Base-by-base conservation (phyloP, 2,329 filamentous ascomycete species). In the Fusarium setosum region DNA sequence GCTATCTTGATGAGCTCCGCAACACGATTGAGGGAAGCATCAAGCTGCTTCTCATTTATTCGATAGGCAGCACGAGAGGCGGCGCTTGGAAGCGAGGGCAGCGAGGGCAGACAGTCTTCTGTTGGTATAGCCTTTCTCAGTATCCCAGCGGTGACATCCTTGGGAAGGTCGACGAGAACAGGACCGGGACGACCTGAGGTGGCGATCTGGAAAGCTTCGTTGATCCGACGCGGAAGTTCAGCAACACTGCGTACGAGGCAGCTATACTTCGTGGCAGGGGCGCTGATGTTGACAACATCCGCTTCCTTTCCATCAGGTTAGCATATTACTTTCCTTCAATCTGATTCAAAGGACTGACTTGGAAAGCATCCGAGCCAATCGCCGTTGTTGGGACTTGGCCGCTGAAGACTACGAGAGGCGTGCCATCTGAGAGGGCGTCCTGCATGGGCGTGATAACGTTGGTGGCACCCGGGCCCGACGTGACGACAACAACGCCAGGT, bases 201-300 rank as follows among this genome's bases (percentile, higher is more conserved):
- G 37, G 96, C 96, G 75, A 98, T 98, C 82, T 98, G 94, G 75
- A 98, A 98, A 45, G 96, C 96, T 82, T 98, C 96, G 78, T 97
- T 97, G 76, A 98, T 98, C 67, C 95, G 88, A 72, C 92, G 89
- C 47, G 96, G 96, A 56, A 99, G 85, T 81, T 99, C 96, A 48
- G 93, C 94, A 26, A 26, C 24, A 26, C 24, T 26, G 24, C 24
- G 24, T 26, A 26, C 24, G 10, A 26, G 24, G 24, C 24, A 26
- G 24, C 24, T 26, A 26, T 26, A 26, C 24, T 26, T 26, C 24
- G 24, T 26, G 24, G 24, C 24, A 26, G 24, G 24, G 24, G 24
- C 24, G 24, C 24, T 26, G 54, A 97, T 90, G 77, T 91, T 95
- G 60, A 97, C 85, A 34, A 97, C 90, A 75, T 99, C 96, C 59